phyloP scores from a whole-genome alignment of 2,329 filamentous ascomycete genomes.

The Domatiomyces globalis region DNA sequence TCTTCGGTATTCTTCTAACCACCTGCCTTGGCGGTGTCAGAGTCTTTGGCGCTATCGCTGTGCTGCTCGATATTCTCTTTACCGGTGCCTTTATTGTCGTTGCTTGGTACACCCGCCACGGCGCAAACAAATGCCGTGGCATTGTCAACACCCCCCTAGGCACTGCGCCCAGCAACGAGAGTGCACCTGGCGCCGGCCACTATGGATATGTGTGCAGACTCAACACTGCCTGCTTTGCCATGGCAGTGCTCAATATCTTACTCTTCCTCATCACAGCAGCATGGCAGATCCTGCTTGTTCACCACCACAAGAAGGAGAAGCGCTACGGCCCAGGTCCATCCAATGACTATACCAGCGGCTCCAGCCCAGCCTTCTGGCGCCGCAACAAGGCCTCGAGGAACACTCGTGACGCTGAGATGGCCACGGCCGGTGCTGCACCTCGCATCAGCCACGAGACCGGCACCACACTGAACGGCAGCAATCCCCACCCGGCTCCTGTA shows the following conservation, averaged over 20 bases:
- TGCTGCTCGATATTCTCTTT: constrained; percentile 66
- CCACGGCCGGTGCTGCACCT: constrained; percentile 20
- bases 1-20: constrained; percentile 58
- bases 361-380: constrained; percentile 34
- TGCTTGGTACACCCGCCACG: constrained; percentile 57
- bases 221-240: constrained; percentile 62
- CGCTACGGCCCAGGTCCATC: constrained; percentile 51
- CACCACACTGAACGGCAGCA: constrained; percentile 27
- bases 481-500: constrained; percentile 20
- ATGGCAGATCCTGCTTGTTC: constrained; percentile 53
- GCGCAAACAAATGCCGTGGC: constrained; percentile 51
- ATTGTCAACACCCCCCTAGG: constrained; percentile 56
- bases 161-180: constrained; percentile 39
- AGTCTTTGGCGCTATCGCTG: constrained; percentile 57
- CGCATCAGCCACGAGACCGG: constrained; percentile 37
- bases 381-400: constrained; percentile 25
- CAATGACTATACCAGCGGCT: constrained; percentile 55
- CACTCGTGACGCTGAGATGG: constrained; percentile 33
- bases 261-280: constrained; percentile 62
- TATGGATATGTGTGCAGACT: constrained; percentile 52
- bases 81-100: constrained; percentile 67
- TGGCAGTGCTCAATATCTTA: constrained; percentile 67
- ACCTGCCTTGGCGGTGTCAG: constrained; percentile 64
- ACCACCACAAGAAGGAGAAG: constrained; percentile 61
- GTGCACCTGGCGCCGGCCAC: constrained; percentile 36